Evolutionary conservation across 176 grass and related monocot species (phyloP).

Genomic region (Raddia distichophylla): DNA sequence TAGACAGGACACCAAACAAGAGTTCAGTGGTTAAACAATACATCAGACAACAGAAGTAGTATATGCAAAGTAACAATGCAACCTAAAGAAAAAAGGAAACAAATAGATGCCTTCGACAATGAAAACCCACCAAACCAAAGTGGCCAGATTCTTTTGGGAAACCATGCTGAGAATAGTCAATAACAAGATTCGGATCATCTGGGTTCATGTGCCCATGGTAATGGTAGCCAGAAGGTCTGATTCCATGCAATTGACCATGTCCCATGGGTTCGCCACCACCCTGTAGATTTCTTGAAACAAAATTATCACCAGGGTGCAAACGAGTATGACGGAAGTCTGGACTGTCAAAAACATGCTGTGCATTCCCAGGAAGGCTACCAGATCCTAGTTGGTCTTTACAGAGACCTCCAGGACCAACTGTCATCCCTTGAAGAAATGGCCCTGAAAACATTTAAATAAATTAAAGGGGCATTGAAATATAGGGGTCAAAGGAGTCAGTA

Average conservation of each 20-base stretch:
- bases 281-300: slow-evolving; percentile 35
- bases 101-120: slow-evolving; percentile 31
- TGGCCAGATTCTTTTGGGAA: slow-evolving; percentile 60
- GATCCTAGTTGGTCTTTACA: slow-evolving; percentile 50
- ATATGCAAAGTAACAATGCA: slow-evolving; percentile 24
- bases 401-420: slow-evolving; percentile 42
- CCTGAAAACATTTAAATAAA: slow-evolving; percentile 44
- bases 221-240: slow-evolving; percentile 47
- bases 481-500: slow-evolving; percentile 31
- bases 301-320: slow-evolving; percentile 52
- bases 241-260: slow-evolving; percentile 37
- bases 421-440: slow-evolving; percentile 53
- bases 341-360: slow-evolving; percentile 50
- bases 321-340: slow-evolving; percentile 41
- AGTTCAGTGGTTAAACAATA: slow-evolving; percentile 18
- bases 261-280: slow-evolving; percentile 34
- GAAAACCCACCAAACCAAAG: slow-evolving; percentile 51
- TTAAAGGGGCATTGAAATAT: slow-evolving; percentile 17
- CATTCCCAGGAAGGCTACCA: slow-evolving; percentile 45
- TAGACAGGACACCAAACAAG: slow-evolving; percentile 27
- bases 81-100: background rate
- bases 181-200: slow-evolving; percentile 47
- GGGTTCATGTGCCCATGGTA: slow-evolving; percentile 49
- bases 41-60: slow-evolving; percentile 31
- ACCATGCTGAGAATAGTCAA: slow-evolving; percentile 50